Base-by-base conservation (phyloP, 2,329 filamentous ascomycete genomes). In the Verticillium albo-atrum region DNA sequence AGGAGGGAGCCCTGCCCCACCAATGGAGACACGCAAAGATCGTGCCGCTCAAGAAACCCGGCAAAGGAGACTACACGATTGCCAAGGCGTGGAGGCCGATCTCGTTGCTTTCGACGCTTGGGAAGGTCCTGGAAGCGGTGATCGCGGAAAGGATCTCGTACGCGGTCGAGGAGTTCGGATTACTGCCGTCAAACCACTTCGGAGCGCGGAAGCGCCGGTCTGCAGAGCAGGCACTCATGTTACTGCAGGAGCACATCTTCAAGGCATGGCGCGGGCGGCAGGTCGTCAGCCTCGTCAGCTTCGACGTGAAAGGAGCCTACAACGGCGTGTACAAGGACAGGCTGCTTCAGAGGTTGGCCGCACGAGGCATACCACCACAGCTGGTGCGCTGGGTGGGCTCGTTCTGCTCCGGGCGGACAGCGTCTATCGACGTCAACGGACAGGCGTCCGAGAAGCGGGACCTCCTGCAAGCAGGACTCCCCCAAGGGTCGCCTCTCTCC, bases 261-360 rank as follows among this genome's bases (percentile, higher is more conserved):
- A 54, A 27, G 20, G 52, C 57, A 17, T 27, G 58, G 17, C 30
- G 34, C 34, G 34, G 34, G 4, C 34, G 34, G 34, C 68, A 68
- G 61, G 67, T 71, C 9, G 61, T 74, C 7, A 73, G 70, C 56
- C 64, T 75, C 10, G 64, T 74, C 55, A 72, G 68, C 57, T 77
- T 77, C 55, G 70, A 77, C 63, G 65, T 77, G 1, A 76, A 77
- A 62, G 72, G 73, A 23, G 74, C 72, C 56, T 77, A 74, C 59
- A 77, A 77, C 55, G 66, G 74, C n/a, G 72, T 77, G 20, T 73
- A 63, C 27, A 74, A 73, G 59, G 67, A 73, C 51, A 59, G 70
- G 63, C 59, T 67, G 14, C 28, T 67, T 30, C 52, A 65, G 53
- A 63, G 62, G 56, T 57, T 68, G 50, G 55, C 50, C 28, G 65